Percentiles rank a stretch among this genome's conserved stretches.
Evolutionary conservation across 73 alveolate genomes (phyloP).

Genomic region (Blepharisma stoltei): DNA sequence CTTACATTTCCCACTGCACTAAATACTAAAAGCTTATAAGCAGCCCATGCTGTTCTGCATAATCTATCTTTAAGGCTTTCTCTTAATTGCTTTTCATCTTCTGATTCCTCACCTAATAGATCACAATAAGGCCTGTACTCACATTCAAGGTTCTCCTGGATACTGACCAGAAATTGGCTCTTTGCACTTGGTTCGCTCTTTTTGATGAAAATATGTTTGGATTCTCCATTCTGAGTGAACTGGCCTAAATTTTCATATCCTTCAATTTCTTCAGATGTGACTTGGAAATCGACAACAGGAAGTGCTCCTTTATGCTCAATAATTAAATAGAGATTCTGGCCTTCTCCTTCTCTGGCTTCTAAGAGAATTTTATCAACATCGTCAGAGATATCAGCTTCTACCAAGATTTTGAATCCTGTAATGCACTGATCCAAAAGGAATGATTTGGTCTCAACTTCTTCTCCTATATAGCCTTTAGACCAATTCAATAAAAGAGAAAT

Average conservation of each 20-base stretch:
- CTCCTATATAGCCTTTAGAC: slow-evolving; percentile 25
- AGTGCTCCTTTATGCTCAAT: not conserved
- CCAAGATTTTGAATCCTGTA: not conserved
- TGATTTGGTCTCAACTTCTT: not conserved
- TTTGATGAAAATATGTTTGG: not conserved
- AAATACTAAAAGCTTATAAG: no score
- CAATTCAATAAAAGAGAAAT: not conserved
- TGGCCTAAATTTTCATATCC: not conserved
- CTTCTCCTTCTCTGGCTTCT: no score
- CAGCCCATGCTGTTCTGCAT: not conserved
- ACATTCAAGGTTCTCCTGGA: not conserved
- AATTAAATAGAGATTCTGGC: no score
- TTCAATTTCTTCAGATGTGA: not conserved
- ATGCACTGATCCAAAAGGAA: not conserved
- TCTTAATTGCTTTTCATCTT: not conserved
- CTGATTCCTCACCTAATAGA: not conserved
- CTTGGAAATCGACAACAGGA: not conserved
- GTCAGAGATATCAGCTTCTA: not conserved
- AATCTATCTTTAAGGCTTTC: not conserved
- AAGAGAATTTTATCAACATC: no score
- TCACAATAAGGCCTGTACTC: not conserved
- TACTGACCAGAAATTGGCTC: not conserved
- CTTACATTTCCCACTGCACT: no score
- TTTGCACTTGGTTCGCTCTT: not conserved
- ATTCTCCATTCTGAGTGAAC: not conserved